Conservation (phyloP, 208 protist species). For the Trypanosoma scelopori region DNA sequence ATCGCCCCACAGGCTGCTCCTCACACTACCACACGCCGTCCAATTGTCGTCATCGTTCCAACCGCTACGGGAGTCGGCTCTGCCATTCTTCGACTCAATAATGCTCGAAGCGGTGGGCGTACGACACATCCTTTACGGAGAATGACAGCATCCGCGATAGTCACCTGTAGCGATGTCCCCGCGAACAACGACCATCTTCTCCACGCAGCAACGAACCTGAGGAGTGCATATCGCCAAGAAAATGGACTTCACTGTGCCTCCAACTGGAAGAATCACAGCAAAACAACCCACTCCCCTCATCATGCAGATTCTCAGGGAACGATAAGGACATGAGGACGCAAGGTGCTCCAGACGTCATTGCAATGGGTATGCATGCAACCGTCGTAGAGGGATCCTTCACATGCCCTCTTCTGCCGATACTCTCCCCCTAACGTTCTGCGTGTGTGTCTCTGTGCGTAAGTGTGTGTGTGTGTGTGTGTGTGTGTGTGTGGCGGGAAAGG, state of each 20-base stretch:
- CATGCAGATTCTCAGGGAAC: conserved; percentile 6
- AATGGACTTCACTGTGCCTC: conserved; percentile 12
- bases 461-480: no score
- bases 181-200: conserved; percentile 33
- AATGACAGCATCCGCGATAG: conserved; percentile 35
- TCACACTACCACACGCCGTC: conserved; percentile 57
- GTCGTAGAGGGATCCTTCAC: background rate
- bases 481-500: no score
- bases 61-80: conserved; percentile 34
- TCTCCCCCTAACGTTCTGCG: background rate
- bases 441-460: background rate
- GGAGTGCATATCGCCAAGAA: conserved; percentile 12
- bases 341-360: conserved; percentile 35
- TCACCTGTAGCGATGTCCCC: conserved; percentile 36
- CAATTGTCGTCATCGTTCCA: conserved; percentile 50
- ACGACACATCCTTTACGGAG: conserved; percentile 39
- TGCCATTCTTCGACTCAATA: conserved; percentile 37
- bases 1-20: conserved; percentile 43
- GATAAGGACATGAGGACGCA: conserved; percentile 18
- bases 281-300: background rate
- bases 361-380: conserved; percentile 28
- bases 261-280: conserved; percentile 1
- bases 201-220: conserved; percentile 11
- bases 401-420: background rate
- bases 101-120: conserved; percentile 47